Conservation (phyloP, 2,329 filamentous ascomycete species). For the Fusarium sacchari region DNA sequence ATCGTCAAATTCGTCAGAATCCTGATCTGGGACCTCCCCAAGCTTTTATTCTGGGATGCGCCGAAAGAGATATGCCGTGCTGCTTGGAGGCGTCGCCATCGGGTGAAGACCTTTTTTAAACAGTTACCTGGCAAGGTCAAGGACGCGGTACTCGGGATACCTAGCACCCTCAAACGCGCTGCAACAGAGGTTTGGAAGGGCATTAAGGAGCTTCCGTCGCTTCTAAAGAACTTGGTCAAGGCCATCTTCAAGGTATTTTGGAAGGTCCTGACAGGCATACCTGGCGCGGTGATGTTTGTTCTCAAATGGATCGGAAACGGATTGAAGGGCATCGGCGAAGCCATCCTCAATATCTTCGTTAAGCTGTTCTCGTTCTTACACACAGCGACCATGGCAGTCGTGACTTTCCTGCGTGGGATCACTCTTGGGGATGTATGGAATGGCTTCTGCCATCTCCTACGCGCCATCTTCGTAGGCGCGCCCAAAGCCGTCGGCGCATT, state of each 20-base stretch:
- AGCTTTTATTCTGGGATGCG: slow-evolving; percentile 42
- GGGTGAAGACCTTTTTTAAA: slow-evolving; percentile 42
- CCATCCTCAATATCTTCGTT: slow-evolving; percentile 40
- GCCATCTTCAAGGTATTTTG: slow-evolving; percentile 35
- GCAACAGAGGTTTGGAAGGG: slow-evolving; percentile 25
- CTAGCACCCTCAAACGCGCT: slow-evolving; percentile 10
- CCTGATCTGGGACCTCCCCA: slow-evolving; percentile 47
- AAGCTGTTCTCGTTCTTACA: slow-evolving; percentile 49
- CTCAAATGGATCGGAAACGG: slow-evolving; percentile 46
- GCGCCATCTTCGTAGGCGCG: slow-evolving; percentile 47
- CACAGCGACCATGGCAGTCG: slow-evolving; percentile 48
- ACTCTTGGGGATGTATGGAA: slow-evolving; percentile 54
- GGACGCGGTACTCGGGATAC: slow-evolving; percentile 29
- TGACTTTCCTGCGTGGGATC: slow-evolving; percentile 49
- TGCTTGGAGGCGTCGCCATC: slow-evolving; percentile 41
- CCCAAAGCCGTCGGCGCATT: slow-evolving; percentile 44
- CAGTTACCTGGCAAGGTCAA: slow-evolving; percentile 43
- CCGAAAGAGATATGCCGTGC: slow-evolving; percentile 33
- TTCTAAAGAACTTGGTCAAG: slow-evolving; percentile 6
- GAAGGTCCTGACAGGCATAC: slow-evolving; percentile 29
- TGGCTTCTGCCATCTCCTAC: slow-evolving; percentile 46
- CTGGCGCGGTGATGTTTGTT: slow-evolving; percentile 39
- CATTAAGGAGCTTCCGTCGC: slow-evolving; percentile 33
- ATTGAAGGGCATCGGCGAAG: slow-evolving; percentile 40
- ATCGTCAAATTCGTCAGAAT: slow-evolving; percentile 41